Evolutionary conservation across 2,329 filamentous ascomycete species (phyloP).

Genomic region (Curvularia hawaiiensis): DNA sequence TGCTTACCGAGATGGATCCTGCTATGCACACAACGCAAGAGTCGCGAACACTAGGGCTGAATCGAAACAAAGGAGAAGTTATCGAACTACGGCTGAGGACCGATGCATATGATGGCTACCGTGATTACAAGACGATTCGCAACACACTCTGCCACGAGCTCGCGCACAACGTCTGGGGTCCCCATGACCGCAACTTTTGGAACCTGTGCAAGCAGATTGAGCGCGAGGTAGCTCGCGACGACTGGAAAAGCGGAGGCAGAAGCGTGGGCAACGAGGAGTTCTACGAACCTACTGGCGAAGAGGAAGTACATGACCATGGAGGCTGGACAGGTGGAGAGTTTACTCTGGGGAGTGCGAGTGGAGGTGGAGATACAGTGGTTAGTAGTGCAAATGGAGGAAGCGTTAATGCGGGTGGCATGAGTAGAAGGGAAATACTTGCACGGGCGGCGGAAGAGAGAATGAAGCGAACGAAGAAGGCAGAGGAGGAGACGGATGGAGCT

Average conservation of each 20-base stretch:
- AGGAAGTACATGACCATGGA: slow-evolving; percentile 49
- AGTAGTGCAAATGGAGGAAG: slow-evolving; percentile 32
- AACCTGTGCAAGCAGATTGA: slow-evolving; percentile 86
- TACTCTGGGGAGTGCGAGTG: slow-evolving; percentile 36
- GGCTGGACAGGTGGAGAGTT: slow-evolving; percentile 52
- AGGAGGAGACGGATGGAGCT: slow-evolving; percentile 40
- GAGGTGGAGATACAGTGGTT: slow-evolving; percentile 23
- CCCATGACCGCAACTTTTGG: slow-evolving; percentile 90
- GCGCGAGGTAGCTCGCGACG: slow-evolving; percentile 77
- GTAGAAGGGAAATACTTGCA: slow-evolving; percentile 75
- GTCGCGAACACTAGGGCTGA: slow-evolving; percentile 82
- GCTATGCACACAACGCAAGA: slow-evolving; percentile 80
- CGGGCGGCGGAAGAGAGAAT: slow-evolving; percentile 72
- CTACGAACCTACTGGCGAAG: slow-evolving; percentile 34
- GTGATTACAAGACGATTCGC: slow-evolving; percentile 89
- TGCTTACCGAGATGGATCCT: slow-evolving; percentile 97
- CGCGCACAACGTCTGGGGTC: slow-evolving; percentile 85
- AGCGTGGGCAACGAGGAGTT: slow-evolving; percentile 43
- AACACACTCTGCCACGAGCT: slow-evolving; percentile 95
- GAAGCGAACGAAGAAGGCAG: slow-evolving; percentile 56
- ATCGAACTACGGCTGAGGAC: slow-evolving; percentile 92
- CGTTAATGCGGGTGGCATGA: slow-evolving; percentile 57
- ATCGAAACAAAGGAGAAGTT: slow-evolving; percentile 84
- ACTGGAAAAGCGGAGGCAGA: slow-evolving; percentile 74
- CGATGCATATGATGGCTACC: slow-evolving; percentile 90